Conservation (phyloP, 2,329 filamentous ascomycete genomes). For the Pseudocercospora fijiensis region DNA sequence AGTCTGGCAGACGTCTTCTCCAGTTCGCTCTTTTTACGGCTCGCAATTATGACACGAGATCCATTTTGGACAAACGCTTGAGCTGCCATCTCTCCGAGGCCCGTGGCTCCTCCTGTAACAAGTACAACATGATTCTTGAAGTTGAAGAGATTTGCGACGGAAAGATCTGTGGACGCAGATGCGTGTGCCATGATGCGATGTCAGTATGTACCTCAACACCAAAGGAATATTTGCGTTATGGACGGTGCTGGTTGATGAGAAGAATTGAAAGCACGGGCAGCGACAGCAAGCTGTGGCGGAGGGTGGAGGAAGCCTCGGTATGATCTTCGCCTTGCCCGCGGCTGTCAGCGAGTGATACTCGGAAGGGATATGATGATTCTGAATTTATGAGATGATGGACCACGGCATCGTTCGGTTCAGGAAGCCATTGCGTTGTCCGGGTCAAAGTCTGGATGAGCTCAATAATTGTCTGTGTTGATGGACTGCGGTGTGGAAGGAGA, state of each 20-base stretch:
- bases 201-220: background rate
- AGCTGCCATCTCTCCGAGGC: slow-evolving; percentile 50
- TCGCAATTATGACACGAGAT: slow-evolving; percentile 43
- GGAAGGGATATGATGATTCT: background rate
- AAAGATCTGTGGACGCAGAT: slow-evolving; percentile 32
- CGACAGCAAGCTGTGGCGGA: background rate
- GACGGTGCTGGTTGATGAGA: background rate
- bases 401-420: background rate
- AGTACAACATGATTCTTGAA: slow-evolving; percentile 43
- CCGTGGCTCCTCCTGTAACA: slow-evolving; percentile 48
- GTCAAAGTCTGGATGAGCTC: background rate
- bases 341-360: background rate
- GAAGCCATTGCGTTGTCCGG: background rate
- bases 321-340: background rate
- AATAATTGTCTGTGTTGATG: background rate
- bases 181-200: slow-evolving; percentile 34
- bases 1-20: slow-evolving; percentile 44
- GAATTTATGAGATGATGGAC: background rate
- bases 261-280: background rate
- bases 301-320: background rate
- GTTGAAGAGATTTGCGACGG: slow-evolving; percentile 37
- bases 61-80: slow-evolving; percentile 50
- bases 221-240: background rate
- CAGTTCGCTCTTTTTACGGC: slow-evolving; percentile 48
- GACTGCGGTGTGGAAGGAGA: background rate